Evolutionary conservation across 371 early-diverging fungal species (phyloP), one percentile per base, ranked within the genome.

Genomic region (Mitosporidium daphniae): DNA sequence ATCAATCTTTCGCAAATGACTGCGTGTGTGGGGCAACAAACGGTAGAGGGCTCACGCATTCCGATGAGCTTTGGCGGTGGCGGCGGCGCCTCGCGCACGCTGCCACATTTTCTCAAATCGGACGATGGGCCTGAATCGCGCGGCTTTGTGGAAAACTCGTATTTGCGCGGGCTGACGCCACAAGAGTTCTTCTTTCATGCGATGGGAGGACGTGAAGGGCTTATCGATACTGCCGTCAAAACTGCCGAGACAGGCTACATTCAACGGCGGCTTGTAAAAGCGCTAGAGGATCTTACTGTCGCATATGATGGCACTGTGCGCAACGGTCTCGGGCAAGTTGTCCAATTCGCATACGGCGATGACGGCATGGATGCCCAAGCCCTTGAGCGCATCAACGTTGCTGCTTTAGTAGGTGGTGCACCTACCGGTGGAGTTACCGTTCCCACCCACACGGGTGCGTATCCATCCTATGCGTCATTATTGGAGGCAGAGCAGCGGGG

Each of bases 161-260:
- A 91, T 44, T 44, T 97, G 30, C 54, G 71, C 27, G 98, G 98
- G n/a, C 38, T 97, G 35, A 75, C 74, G 1, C 91, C 95, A 4
- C 69, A 71, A 22, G 98, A 97, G 49, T 94, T 89, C 51, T 97
- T 77, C 48, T 97, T 94, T 64, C 98, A 97, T 52, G 91, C 95
- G 14, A 94, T 94, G 94, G 94, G 93, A 50, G 98, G 98, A 40
- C 68, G 98, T 51, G 98, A 97, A 59, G 98, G 66, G 19, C 32
- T 61, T 31, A 93, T 91, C 41, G 97, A 93, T 52, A 91, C 94
- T 18, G 93, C 94, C 28, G 82, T 89, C 29, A 94, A 97, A 46
- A 97, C 98, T 9, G 94, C 98, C 13, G 95, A 94, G 45, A 93
- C 98, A 3, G 98, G 98, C 22, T 97, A 97, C 47, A 91, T 97